Conservation (phyloP, 176 grass and related monocot genomes). For the Zizania latifolia region DNA sequence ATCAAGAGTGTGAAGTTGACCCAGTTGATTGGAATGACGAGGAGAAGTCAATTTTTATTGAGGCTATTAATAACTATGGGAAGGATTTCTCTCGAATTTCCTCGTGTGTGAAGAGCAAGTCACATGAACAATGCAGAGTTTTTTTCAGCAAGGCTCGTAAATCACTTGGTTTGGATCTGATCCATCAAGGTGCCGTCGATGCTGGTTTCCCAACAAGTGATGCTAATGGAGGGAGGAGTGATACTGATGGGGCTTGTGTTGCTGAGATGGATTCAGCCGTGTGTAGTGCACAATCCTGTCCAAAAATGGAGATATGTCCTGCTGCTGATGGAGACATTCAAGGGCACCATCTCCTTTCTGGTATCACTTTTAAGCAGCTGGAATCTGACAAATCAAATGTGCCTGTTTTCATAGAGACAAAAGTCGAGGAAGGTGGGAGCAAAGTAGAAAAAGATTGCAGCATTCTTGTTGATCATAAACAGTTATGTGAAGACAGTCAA, state of each 20-base stretch:
- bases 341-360: constrained; percentile 12
- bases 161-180: constrained; percentile 72
- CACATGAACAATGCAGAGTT: constrained; percentile 80
- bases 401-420: constrained; percentile 14
- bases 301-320: constrained; percentile 50
- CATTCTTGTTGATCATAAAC: constrained; percentile 19
- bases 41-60: constrained; percentile 73
- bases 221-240: constrained; percentile 51
- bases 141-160: constrained; percentile 94
- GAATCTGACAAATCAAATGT: constrained; percentile 24
- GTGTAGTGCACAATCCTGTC: constrained; percentile 61
- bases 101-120: constrained; percentile 62
- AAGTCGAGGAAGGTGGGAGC: constrained; percentile 30
- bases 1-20: constrained; percentile 68
- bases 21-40: constrained; percentile 77
- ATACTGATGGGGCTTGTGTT: constrained; percentile 61
- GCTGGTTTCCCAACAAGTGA: constrained; percentile 34
- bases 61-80: constrained; percentile 61
- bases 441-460: constrained; percentile 21
- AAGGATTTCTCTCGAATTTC: constrained; percentile 77
- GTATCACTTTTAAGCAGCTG: background rate
- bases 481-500: constrained; percentile 17
- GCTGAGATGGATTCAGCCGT: constrained; percentile 62
- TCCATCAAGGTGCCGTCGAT: constrained; percentile 44
- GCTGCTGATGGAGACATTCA: constrained; percentile 15